Base-by-base conservation (phyloP, 345 rosid genomes). In the Pugionium cornutum region DNA sequence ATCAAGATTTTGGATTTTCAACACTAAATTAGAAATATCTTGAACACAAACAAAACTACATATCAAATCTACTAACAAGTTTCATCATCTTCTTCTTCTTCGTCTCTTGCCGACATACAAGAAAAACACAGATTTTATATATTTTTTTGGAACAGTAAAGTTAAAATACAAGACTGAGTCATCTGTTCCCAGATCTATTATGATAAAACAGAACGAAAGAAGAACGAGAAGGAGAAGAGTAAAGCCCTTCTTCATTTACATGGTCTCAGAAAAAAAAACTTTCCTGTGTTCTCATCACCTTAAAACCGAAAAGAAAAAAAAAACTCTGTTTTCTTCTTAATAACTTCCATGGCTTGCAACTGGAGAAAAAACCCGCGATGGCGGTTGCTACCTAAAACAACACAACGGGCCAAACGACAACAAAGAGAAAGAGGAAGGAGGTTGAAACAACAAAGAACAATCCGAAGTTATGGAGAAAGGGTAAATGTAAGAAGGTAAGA, bases 361-460 rank as follows among this genome's bases (percentile, higher is more conserved):
- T 52, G 44, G 67, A 50, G 60, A 9, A 44, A 72, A 51, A 65
- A 50, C 55, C 70, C 0, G 66, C 36, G 8, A 43, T 58, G 55
- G 72, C 9, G 50, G 62, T 66, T 66, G 72, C 67, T 72, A 65
- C 61, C 71, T 58, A 58, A 58, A 44, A 31, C 76, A 73, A 66
- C 67, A 51, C 65, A 58, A 65, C 72, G 36, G 53, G 43, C 72
- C 67, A 58, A 26, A 64, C 34, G 44, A 11, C 37, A 31, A 53
- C 29, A 27, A 41, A 29, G 57, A 64, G 33, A 55, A 6, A 34
- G 3, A 35, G 1, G 48, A 5, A 33, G 35, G 62, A 30, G 32
- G 2, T 28, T 8, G 41, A 44, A 44, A 64, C 53, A 64, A 57
- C 44, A 60, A 33, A 44, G 49, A 62, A 53, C 37, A 37, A 1